phyloP scores from a whole-genome alignment of 768 basidiomycete species.

The Sporobolomyces pararoseus region DNA sequence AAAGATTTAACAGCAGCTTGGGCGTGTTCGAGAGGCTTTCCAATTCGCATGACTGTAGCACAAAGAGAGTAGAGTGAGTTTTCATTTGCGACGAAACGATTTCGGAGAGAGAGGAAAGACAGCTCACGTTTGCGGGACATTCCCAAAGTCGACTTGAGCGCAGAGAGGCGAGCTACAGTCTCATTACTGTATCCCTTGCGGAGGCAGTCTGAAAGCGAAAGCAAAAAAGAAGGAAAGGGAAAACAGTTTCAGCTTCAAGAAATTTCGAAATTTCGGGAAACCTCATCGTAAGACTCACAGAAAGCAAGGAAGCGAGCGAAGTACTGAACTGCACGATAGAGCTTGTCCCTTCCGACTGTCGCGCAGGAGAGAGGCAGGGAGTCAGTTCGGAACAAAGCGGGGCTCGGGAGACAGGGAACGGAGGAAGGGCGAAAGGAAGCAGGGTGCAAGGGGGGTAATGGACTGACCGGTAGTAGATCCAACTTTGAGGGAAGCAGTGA shows the following conservation, averaged over 20 bases:
- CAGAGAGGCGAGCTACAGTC: conserved; percentile 71
- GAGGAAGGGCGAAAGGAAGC: background rate
- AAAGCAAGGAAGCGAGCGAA: conserved; percentile 83
- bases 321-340: conserved; percentile 87
- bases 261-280: background rate
- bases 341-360: conserved; percentile 80
- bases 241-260: background rate
- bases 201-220: conserved; percentile 51
- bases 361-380: background rate
- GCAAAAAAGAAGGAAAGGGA: background rate
- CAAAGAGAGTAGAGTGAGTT: background rate
- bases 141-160: conserved; percentile 79
- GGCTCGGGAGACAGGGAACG: conserved; percentile 16
- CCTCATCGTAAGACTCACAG: conserved; percentile 54
- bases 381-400: conserved; percentile 4
- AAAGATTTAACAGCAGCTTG: conserved; percentile 75
- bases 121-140: conserved; percentile 74
- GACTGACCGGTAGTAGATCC: conserved; percentile 61
- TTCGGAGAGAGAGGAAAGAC: background rate
- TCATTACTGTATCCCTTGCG: conserved; percentile 62
- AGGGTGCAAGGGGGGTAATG: background rate
- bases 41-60: conserved; percentile 74
- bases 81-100: background rate
- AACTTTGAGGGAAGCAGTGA: conserved; percentile 71
- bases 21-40: conserved; percentile 88